phyloP scores from a whole-genome alignment of 164 flowering plant species.

The Tinospora cordifolia region DNA sequence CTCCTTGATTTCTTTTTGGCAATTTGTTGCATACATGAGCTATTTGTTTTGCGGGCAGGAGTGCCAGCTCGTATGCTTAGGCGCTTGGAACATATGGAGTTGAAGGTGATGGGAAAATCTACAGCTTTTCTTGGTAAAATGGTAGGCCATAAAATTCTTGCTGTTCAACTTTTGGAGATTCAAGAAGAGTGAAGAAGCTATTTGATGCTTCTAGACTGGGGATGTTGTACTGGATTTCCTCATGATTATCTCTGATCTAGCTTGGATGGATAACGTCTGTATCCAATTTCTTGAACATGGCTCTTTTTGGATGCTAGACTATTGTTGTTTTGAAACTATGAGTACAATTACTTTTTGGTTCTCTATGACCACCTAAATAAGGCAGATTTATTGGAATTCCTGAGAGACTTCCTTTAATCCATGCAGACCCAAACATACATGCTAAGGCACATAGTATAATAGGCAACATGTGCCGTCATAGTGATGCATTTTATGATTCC shows the following conservation, averaged over 20 bases:
- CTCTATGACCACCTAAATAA: constrained; percentile 66
- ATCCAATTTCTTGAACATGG: constrained; percentile 1
- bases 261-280: constrained; percentile 89
- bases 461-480: constrained; percentile 98
- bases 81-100: constrained; percentile 64
- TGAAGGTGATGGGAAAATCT: constrained; percentile 59
- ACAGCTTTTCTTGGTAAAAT: constrained; percentile 94
- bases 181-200: constrained; percentile 49
- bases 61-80: constrained; percentile 57
- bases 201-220: constrained; percentile 57
- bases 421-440: constrained; percentile 79
- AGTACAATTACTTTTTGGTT: constrained; percentile 37
- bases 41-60: constrained; percentile 48
- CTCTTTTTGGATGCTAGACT: not conserved
- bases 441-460: constrained; percentile 89
- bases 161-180: constrained; percentile 69
- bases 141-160: constrained; percentile 53
- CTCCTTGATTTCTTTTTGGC: not conserved
- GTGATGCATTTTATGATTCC: constrained; percentile 58
- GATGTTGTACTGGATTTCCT: constrained; percentile 71
- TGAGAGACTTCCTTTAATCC: constrained; percentile 60
- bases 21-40: not conserved
- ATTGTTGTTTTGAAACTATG: constrained; percentile 6
- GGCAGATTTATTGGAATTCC: constrained; percentile 50
- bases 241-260: constrained; percentile 87